These are phyloP conservation scores for Coemansia sp. DNA, from an alignment of 371 early-diverging fungal genomes.

Conservation along the genomic window DNA sequence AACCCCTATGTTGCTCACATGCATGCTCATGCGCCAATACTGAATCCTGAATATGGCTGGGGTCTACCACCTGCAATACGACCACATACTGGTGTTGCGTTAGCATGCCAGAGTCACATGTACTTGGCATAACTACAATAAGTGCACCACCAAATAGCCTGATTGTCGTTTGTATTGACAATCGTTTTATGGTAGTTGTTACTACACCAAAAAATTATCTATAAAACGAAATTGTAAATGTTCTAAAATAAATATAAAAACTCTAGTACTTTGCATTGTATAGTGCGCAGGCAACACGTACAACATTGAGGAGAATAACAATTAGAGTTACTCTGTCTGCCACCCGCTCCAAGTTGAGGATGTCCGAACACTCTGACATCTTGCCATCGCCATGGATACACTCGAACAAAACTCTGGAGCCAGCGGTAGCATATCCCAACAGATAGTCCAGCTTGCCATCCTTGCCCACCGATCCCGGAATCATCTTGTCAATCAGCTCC, in stretches of 20 bases:
- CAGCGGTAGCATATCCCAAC: conserved; percentile 49
- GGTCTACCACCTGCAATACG: not conserved
- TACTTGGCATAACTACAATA: too few species aligned
- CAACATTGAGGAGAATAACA: conserved; percentile 32
- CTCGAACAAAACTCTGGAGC: conserved; percentile 42
- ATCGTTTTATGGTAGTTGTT: too few species aligned
- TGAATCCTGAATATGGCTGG: conserved; percentile 43
- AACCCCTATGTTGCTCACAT: conserved; percentile 32
- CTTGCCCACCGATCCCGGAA: conserved; percentile 26
- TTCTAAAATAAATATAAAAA: not conserved
- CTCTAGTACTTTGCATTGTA: conserved; percentile 6
- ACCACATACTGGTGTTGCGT: too few species aligned
- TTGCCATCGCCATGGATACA: conserved; percentile 36
- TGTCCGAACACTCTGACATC: conserved; percentile 43
- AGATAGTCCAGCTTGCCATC: conserved; percentile 39
- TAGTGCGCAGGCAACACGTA: conserved; percentile 3
- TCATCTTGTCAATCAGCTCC: conserved; percentile 47
- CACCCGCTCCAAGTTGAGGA: conserved; percentile 27
- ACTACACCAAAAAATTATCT: too few species aligned
- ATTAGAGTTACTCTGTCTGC: conserved; percentile 41
- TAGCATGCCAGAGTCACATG: too few species aligned
- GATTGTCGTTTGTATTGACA: too few species aligned
- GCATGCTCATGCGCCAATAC: conserved; percentile 32
- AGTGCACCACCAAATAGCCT: too few species aligned
- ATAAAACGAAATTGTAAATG: too few species aligned